phyloP scores from a whole-genome alignment of 139 green algal genomes.

The Pleodorina starrii region DNA sequence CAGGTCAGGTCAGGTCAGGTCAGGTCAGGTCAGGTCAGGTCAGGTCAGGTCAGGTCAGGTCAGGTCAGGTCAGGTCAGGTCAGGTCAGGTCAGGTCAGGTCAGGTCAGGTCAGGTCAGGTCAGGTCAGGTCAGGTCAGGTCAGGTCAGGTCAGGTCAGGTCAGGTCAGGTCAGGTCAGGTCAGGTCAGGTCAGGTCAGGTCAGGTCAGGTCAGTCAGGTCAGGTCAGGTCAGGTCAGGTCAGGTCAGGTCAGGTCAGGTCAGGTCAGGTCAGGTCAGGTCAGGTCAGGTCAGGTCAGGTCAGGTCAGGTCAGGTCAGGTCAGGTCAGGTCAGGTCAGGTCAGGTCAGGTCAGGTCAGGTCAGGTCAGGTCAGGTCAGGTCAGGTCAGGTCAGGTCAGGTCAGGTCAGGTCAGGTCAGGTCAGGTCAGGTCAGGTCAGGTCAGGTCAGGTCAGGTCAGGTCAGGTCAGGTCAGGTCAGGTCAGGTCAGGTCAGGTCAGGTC shows the following conservation, averaged over 20 bases:
- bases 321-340: no score
- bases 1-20: no score
- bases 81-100: not conserved
- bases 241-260: not conserved
- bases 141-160: no score
- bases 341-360: no score
- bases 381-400: conserved; percentile 1
- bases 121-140: not conserved
- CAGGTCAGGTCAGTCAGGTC: not conserved
- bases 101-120: not conserved
- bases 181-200: not conserved
- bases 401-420: conserved; percentile 1
- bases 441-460: conserved; percentile 1
- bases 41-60: not conserved
- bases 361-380: not conserved
- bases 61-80: not conserved
- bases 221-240: not conserved
- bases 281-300: not conserved
- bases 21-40: not conserved
- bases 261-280: not conserved
- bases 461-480: conserved; percentile 1
- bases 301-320: no score
- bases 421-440: conserved; percentile 1
- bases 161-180: no score
- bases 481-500: conserved; percentile 10